Percentiles rank a stretch among this genome's conserved stretches.
phyloP scores from a whole-genome alignment of 257 asterid species.

The Osmanthus fragrans region DNA sequence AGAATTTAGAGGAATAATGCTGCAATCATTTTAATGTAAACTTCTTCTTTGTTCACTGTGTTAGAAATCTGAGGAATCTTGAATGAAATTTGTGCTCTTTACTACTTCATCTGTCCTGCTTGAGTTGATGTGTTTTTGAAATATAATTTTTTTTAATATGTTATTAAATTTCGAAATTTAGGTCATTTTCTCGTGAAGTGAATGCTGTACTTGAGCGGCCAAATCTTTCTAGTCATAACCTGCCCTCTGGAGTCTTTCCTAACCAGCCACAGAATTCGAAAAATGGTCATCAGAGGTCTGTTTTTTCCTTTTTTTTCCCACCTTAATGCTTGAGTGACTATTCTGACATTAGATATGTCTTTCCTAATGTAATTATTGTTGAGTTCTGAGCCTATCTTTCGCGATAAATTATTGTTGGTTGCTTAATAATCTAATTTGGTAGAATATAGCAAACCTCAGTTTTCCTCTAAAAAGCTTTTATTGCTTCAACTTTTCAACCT shows the following conservation, averaged over 20 bases:
- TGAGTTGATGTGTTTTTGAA: too few species aligned
- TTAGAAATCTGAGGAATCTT: too few species aligned
- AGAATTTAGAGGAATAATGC: too few species aligned
- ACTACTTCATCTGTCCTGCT: too few species aligned
- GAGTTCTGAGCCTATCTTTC: background rate
- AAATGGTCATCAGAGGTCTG: constrained; percentile 63
- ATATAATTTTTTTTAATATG: too few species aligned
- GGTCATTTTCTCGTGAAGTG: constrained; percentile 53
- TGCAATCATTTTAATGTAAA: too few species aligned
- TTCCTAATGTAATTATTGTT: background rate
- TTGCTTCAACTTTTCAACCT: too few species aligned
- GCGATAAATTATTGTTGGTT: background rate
- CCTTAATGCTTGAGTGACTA: constrained; percentile 12
- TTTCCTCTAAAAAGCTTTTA: too few species aligned
- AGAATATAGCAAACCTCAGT: background rate
- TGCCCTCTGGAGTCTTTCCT: constrained; percentile 56
- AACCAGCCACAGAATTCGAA: constrained; percentile 65
- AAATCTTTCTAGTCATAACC: constrained; percentile 56
- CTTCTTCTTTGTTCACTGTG: too few species aligned
- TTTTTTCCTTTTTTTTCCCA: background rate
- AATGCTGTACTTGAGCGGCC: constrained; percentile 69
- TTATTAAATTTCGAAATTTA: too few species aligned
- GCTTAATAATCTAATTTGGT: background rate
- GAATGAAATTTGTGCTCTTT: too few species aligned
- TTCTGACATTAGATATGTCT: background rate